A percentile compares a stretch with the other conserved stretches of the same genome.
Conservation (phyloP, 441 rosid genomes). For the Rhodomyrtus psidioides region DNA sequence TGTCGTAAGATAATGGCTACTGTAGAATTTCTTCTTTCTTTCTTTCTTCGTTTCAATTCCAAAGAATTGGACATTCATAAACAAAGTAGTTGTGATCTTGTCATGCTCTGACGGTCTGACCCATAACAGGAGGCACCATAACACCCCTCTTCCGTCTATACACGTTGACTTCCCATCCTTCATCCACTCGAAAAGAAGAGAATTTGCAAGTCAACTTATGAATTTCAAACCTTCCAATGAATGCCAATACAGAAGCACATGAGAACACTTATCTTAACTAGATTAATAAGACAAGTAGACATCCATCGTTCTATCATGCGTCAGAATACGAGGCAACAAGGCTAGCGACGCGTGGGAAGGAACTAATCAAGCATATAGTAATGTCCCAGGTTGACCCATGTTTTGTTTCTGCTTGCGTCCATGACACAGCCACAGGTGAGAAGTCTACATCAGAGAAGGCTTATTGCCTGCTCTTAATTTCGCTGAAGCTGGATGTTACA, state of each 20-base stretch:
- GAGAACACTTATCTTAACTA: not conserved
- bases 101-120: slow-evolving; percentile 24
- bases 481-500: not conserved
- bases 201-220: not conserved
- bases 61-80: not conserved
- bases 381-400: not conserved
- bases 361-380: not conserved
- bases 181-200: not conserved
- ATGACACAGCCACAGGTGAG: not conserved
- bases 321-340: not conserved
- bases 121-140: slow-evolving; percentile 15
- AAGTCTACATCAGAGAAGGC: not conserved
- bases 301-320: not conserved
- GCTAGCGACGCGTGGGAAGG: not conserved
- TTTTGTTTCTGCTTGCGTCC: not conserved
- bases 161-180: slow-evolving; percentile 37
- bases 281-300: not conserved
- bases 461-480: not conserved
- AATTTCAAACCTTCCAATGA: not conserved
- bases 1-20: not conserved
- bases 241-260: not conserved
- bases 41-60: not conserved
- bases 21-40: not conserved
- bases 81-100: not conserved
- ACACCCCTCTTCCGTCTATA: slow-evolving; percentile 26